Evolutionary conservation across 305 asterid species (phyloP), one percentile per base, ranked within the genome.

Genomic region (Lippia alba): DNA sequence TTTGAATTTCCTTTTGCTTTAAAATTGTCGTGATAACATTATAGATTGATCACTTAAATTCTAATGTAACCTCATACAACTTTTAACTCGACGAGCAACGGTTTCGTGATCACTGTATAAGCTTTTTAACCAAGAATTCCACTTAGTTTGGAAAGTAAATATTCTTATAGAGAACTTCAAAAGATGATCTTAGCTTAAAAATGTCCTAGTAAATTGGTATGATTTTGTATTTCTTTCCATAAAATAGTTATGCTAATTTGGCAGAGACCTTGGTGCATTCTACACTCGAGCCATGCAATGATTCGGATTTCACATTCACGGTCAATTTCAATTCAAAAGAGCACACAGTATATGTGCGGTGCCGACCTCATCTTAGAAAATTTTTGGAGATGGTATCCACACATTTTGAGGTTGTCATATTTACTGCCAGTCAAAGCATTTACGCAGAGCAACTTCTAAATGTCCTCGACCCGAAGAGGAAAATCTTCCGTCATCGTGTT

Each of bases 201-300:
- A 39, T 8, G 19, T 30, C 14, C 46, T 51, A 30, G 16, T 44
- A 14, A 15, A 32, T 32, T 59, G 36, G 19, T 61, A 45, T 4
- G 20, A 49, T 51, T 61, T 64, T 8, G 57, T 32, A 10, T 56
- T n/a, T 46, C 1, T 12, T 12, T 3, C 60, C 36, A 61, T 51
- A n/a, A n/a, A 48, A 12, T 61, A 74, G 7, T 78, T 0, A 4
- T 76, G n/a, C 76, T 36, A 5, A 66, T 75, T 75, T 87, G 85
- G 74, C 97, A 95, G 99, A 95, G 82, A 95, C 99, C 67, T 84
- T 95, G 96, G 99, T 95, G 85, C 99, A 95, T 83, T 92, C 99
- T 56, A 78, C 96, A 30, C 97, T 95, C 34, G 99, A 95, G 69
- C 96, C 94, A n/a, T 92, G 94, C 63, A 77, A 76, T 39, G 96